Evolutionary conservation across 352 stramenopile species (phyloP), one percentile per base, ranked within the genome.

Genomic region (Pythium rhizo-oryzae): DNA sequence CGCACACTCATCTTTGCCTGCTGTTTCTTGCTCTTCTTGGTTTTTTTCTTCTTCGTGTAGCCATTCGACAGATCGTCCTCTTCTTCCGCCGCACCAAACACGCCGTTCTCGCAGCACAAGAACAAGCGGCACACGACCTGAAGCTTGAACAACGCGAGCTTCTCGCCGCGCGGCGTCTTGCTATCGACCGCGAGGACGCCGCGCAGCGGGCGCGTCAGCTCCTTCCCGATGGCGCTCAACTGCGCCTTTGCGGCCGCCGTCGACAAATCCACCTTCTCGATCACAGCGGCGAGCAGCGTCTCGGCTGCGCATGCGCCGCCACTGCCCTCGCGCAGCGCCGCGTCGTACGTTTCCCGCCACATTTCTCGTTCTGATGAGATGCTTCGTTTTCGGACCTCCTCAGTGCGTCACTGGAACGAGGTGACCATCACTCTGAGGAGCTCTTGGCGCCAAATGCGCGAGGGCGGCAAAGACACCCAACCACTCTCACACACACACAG

Each of bases 91-190:
- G 46, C 28, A 43, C 18, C 16, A 19, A 71, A 65, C 35, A 59
- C 58, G 3, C 46, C 60, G 12, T 62, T 49, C 43, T 69, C 61
- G 28, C 69, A 80, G 47, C 80, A 90, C 44, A 59, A 53, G 28
- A 91, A 56, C 55, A 91, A 56, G 2, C 85, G 80, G 53, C 72
- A 87, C 16, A 93, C 61, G 28, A 89, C 64, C 59, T 96, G 84
- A 16, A 96, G 62, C 65, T 93, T 79, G 23, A 96, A 70, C 30
- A 81, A 53, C 11, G 76, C 70, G 53, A 93, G 65, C 77, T 84
- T 90, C 15, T 76, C 57, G 18, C 58, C 43, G 11, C 70, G 75
- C n/a, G 76, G 57, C 2, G 62, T 52, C 12, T 76, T 67, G 41
- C 53, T 51, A 28, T 61, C 24, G 33, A 67, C 59, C 11, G n/a